phyloP scores from a whole-genome alignment of 1,284 basidiomycete species.

The Chondrostereum purpureum region DNA sequence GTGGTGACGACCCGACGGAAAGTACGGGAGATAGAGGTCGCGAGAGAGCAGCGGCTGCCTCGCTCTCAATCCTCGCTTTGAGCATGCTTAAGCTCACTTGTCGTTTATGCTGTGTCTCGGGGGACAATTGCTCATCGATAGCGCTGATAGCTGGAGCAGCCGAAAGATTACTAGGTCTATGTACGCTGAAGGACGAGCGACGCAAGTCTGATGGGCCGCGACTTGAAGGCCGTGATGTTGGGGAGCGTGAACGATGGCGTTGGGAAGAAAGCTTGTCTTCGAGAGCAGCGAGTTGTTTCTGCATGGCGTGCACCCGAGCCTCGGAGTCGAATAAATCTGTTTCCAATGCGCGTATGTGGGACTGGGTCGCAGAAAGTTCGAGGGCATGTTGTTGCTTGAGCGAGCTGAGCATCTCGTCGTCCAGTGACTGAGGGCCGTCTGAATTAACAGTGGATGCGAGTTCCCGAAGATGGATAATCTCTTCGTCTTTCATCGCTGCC shows the following conservation, averaged over 20 bases:
- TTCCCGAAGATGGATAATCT: constrained; percentile 51
- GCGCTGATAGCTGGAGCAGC: constrained; percentile 41
- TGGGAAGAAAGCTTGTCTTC: constrained; percentile 55
- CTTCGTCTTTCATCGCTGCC: constrained; percentile 52
- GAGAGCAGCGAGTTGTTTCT: constrained; percentile 56
- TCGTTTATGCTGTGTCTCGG: constrained; percentile 77
- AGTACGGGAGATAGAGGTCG: constrained; percentile 48
- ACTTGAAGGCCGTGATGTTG: constrained; percentile 41
- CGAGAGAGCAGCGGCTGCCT: constrained; percentile 43
- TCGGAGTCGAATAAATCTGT: constrained; percentile 67
- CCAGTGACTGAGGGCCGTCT: constrained; percentile 42
- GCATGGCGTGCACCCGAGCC: constrained; percentile 60
- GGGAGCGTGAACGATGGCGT: constrained; percentile 37
- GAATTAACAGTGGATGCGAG: constrained; percentile 27
- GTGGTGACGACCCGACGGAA: constrained; percentile 17
- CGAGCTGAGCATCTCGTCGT: constrained; percentile 65
- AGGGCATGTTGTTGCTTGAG: constrained; percentile 67
- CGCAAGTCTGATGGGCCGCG: constrained; percentile 38
- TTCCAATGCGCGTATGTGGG: constrained; percentile 71
- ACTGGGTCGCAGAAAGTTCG: constrained; percentile 73
- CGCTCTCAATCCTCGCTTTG: constrained; percentile 82
- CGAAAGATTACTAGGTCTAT: constrained; percentile 30
- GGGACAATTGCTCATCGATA: constrained; percentile 63
- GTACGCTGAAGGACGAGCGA: constrained; percentile 38
- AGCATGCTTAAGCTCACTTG: constrained; percentile 82